A percentile compares a stretch with the other conserved stretches of the same genome.
These are phyloP conservation scores for Fagus crenata DNA, from an alignment of 306 rosid genomes.

Conservation along the genomic window DNA sequence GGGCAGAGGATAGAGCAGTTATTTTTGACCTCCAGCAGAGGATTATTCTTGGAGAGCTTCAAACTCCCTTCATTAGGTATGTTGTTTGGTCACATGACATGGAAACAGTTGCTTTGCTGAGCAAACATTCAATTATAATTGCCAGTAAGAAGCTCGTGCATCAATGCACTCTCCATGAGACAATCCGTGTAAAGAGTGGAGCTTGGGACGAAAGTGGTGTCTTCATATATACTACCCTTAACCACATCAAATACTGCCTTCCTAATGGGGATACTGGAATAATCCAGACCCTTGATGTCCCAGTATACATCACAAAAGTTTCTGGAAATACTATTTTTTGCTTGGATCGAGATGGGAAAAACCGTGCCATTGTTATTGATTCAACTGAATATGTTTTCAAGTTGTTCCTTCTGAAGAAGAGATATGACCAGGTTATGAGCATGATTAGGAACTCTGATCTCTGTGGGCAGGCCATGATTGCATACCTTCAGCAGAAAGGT, in stretches of 20 bases:
- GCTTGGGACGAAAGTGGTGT: conserved; percentile 96
- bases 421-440: conserved; percentile 84
- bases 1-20: conserved; percentile 83
- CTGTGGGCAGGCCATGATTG: conserved; percentile 94
- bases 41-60: conserved; percentile 74
- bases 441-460: conserved; percentile 89
- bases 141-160: conserved; percentile 87
- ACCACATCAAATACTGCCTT: conserved; percentile 86
- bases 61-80: conserved; percentile 81
- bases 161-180: conserved; percentile 92
- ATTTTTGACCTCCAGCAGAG: conserved; percentile 86
- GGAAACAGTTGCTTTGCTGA: conserved; percentile 86
- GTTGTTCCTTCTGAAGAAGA: conserved; percentile 73
- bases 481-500: conserved; percentile 93
- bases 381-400: conserved; percentile 85
- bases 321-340: conserved; percentile 71
- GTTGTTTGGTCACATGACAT: conserved; percentile 83
- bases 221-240: conserved; percentile 82
- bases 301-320: conserved; percentile 86
- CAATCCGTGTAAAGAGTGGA: conserved; percentile 95
- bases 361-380: conserved; percentile 61
- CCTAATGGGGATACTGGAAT: conserved; percentile 95
- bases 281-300: conserved; percentile 78
- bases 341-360: conserved; percentile 94
- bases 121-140: conserved; percentile 87